Conservation (phyloP, 1,284 basidiomycete species). For the Polyporus tsugae region DNA sequence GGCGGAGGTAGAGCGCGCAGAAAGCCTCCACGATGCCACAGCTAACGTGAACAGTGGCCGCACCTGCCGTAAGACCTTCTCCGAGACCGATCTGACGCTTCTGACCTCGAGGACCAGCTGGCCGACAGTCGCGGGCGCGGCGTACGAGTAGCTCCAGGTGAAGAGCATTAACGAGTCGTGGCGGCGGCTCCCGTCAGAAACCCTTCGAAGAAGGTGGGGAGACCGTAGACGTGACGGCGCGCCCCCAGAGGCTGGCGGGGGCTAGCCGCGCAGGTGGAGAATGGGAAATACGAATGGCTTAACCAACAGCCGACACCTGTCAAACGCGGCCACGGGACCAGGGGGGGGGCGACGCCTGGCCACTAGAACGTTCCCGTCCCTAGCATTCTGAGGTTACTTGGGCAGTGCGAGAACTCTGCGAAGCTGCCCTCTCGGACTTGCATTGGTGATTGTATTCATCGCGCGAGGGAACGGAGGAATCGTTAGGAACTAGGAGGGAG, state of each 20-base stretch:
- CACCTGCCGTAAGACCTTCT: conserved; percentile 1
- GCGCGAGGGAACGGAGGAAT: background rate
- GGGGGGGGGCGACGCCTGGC: background rate
- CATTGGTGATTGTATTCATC: background rate
- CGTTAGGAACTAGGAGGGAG: background rate
- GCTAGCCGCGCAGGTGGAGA: background rate
- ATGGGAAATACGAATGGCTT: background rate
- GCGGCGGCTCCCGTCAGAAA: background rate
- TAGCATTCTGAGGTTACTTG: background rate
- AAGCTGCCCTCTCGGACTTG: background rate
- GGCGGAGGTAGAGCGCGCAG: conserved; percentile 1
- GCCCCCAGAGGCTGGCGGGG: background rate
- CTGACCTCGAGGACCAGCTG: background rate
- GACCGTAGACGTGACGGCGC: background rate
- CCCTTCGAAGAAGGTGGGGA: background rate
- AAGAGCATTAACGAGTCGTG: background rate
- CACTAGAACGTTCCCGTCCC: background rate
- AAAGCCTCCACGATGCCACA: background rate
- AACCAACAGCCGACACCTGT: background rate
- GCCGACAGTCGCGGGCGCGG: background rate
- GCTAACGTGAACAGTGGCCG: background rate
- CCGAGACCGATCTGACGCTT: background rate
- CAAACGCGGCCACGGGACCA: conserved; percentile 1
- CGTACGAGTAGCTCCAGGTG: background rate
- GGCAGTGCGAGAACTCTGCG: background rate